Conservation (phyloP, 1,139 yeast species). For the Zygosaccharomyces pseudobailii region DNA sequence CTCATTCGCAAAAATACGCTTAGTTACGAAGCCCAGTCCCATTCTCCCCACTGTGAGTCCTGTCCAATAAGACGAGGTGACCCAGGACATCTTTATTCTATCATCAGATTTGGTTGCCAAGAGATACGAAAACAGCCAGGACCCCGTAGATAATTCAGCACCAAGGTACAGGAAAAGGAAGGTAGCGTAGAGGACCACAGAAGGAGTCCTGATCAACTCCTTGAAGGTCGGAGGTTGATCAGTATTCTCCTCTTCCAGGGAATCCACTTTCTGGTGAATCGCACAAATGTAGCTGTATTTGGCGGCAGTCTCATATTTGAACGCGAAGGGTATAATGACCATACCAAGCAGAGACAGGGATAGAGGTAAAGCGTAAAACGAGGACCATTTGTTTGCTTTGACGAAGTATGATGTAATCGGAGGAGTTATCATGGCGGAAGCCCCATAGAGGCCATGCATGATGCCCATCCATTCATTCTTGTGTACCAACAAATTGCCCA, state of each 20-base stretch:
- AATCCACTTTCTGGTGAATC: slow-evolving; percentile 24
- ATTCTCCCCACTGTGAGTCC: slow-evolving; percentile 63
- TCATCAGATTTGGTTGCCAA: slow-evolving; percentile 45
- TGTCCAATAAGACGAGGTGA: slow-evolving; percentile 62
- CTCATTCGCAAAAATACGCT: slow-evolving; percentile 46
- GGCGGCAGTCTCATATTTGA: slow-evolving; percentile 50
- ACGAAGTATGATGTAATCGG: slow-evolving; percentile 47
- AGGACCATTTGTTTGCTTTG: slow-evolving; percentile 33
- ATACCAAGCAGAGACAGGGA: slow-evolving; percentile 21
- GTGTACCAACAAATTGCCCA: slow-evolving; percentile 52
- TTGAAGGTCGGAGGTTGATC: slow-evolving; percentile 16
- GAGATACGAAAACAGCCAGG: slow-evolving; percentile 61
- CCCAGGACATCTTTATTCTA: slow-evolving; percentile 49
- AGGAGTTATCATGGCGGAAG: slow-evolving; percentile 66
- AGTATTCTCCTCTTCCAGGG: slow-evolving; percentile 14
- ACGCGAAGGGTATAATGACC: slow-evolving; percentile 32
- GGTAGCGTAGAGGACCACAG: slow-evolving; percentile 46
- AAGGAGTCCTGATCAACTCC: slow-evolving; percentile 40
- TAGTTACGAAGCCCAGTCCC: slow-evolving; percentile 56
- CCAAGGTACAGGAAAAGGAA: slow-evolving; percentile 60
- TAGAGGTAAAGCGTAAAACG: slow-evolving; percentile 29
- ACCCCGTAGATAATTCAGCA: slow-evolving; percentile 63
- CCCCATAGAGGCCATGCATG: slow-evolving; percentile 63
- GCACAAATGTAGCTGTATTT: slow-evolving; percentile 44
- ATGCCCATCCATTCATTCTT: slow-evolving; percentile 59